Conservation (phyloP, 495 filamentous ascomycete genomes). For the Penicillium paxilli region DNA sequence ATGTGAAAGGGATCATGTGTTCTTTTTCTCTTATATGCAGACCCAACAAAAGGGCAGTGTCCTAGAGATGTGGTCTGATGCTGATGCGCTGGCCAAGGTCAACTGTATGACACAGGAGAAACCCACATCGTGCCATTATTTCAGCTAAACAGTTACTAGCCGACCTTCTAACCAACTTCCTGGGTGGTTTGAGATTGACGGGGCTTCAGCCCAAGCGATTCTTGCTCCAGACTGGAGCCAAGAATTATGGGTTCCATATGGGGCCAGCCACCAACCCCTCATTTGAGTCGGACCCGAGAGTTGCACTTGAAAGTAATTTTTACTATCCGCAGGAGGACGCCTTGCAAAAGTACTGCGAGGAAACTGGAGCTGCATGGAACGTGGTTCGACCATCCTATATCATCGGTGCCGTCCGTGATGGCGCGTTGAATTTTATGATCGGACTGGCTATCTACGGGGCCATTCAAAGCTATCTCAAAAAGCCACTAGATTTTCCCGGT, state of each 20-base stretch:
- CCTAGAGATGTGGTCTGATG: constrained; percentile 14
- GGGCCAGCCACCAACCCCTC: constrained; percentile 41
- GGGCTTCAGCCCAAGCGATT: constrained; percentile 43
- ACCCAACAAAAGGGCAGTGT: constrained; percentile 18
- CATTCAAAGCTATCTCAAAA: constrained; percentile 31
- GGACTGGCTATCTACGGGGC: constrained; percentile 47
- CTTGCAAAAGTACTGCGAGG: constrained; percentile 33
- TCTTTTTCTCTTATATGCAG: constrained; percentile 55
- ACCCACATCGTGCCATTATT: neutral
- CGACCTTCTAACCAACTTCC: constrained; percentile 44
- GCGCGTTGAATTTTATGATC: constrained; percentile 44
- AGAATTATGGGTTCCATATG: constrained; percentile 51
- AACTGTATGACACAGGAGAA: constrained; percentile 18
- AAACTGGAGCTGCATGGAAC: constrained; percentile 31
- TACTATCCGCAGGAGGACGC: constrained; percentile 55
- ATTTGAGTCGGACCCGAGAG: constrained; percentile 43
- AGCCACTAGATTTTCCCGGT: constrained; percentile 38
- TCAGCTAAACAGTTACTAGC: neutral
- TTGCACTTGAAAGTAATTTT: constrained; percentile 47
- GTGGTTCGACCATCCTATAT: constrained; percentile 46
- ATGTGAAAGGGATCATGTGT: constrained; percentile 52
- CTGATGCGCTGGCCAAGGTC: constrained; percentile 36
- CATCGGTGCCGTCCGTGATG: constrained; percentile 45
- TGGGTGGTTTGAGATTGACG: constrained; percentile 36
- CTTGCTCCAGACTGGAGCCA: constrained; percentile 52